phyloP scores from a whole-genome alignment of 2,329 filamentous ascomycete genomes.

The Botrytis sinoallii region DNA sequence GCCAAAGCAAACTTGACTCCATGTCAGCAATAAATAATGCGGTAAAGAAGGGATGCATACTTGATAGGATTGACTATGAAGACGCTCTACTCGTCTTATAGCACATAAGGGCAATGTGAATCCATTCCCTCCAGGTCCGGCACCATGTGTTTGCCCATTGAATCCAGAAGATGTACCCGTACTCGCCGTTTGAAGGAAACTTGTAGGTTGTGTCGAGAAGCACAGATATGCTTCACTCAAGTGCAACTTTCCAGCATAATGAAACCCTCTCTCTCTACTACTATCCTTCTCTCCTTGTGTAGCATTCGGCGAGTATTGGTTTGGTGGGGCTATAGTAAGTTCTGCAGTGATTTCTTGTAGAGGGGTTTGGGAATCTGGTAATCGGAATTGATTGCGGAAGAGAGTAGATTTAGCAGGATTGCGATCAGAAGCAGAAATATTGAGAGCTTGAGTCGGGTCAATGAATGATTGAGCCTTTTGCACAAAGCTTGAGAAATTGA shows the following conservation, averaged over 20 bases:
- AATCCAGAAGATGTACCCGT: slow-evolving; percentile 77
- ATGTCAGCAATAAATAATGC: slow-evolving; percentile 27
- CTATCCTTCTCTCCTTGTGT: slow-evolving; percentile 69
- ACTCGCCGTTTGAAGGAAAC: slow-evolving; percentile 78
- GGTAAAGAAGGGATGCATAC: slow-evolving; percentile 39
- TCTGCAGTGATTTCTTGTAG: slow-evolving; percentile 96
- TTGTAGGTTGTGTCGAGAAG: slow-evolving; percentile 91
- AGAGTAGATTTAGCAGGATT: slow-evolving; percentile 88
- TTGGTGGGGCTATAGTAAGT: slow-evolving; percentile 74
- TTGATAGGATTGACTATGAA: slow-evolving; percentile 87
- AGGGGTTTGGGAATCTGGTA: slow-evolving; percentile 87
- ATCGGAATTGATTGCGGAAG: slow-evolving; percentile 94
- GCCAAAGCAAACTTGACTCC: slow-evolving; percentile 73
- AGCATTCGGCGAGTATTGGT: slow-evolving; percentile 48
- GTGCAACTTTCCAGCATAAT: slow-evolving; percentile 90
- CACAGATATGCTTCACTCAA: slow-evolving; percentile 92
- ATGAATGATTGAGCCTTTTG: slow-evolving; percentile 95
- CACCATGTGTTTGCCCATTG: slow-evolving; percentile 89
- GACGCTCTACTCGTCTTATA: slow-evolving; percentile 84
- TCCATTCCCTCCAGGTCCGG: slow-evolving; percentile 89
- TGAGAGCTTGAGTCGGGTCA: slow-evolving; percentile 77
- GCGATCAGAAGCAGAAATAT: slow-evolving; percentile 69
- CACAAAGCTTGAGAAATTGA: slow-evolving; percentile 74
- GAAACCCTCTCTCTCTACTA: slow-evolving; percentile 67
- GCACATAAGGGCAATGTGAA: slow-evolving; percentile 92